A percentile compares a stretch with the other conserved stretches of the same genome.
These are phyloP conservation scores for Mucor plumbeus DNA, from an alignment of 371 early-diverging fungal genomes.

Conservation along the genomic window DNA sequence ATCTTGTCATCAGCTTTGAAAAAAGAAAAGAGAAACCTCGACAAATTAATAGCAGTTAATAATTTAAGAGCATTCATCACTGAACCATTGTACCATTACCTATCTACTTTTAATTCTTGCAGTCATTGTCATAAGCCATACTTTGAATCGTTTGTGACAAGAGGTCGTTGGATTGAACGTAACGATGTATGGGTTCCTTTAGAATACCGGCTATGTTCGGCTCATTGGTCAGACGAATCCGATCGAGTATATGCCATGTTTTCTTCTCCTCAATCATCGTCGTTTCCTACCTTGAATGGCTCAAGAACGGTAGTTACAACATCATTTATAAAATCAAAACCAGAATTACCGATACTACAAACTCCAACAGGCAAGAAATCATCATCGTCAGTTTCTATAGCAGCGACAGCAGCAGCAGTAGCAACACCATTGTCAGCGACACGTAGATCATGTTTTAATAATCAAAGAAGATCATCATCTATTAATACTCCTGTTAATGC, in stretches of 20 bases:
- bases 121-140: slow-evolving; percentile 88
- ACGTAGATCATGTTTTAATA: slow-evolving; percentile 12
- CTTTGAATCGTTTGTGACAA: slow-evolving; percentile 68
- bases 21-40: background rate
- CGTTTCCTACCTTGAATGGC: background rate
- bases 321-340: background rate
- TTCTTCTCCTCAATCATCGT: slow-evolving; percentile 6
- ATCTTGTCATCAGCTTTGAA: slow-evolving; percentile 31
- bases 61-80: slow-evolving; percentile 18
- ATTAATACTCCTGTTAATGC: background rate
- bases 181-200: slow-evolving; percentile 57
- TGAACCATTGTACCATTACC: slow-evolving; percentile 59
- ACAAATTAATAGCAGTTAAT: background rate
- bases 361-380: background rate
- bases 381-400: background rate
- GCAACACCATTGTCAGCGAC: background rate
- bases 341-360: background rate
- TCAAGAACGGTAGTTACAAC: background rate
- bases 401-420: background rate
- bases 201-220: slow-evolving; percentile 78
- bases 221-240: slow-evolving; percentile 77
- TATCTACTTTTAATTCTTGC: slow-evolving; percentile 70
- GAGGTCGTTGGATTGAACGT: slow-evolving; percentile 69
- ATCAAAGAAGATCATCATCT: background rate
- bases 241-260: slow-evolving; percentile 60